These are phyloP conservation scores for Komagataella phaffii DNA, from an alignment of 805 yeast species.

Conservation along the genomic window DNA sequence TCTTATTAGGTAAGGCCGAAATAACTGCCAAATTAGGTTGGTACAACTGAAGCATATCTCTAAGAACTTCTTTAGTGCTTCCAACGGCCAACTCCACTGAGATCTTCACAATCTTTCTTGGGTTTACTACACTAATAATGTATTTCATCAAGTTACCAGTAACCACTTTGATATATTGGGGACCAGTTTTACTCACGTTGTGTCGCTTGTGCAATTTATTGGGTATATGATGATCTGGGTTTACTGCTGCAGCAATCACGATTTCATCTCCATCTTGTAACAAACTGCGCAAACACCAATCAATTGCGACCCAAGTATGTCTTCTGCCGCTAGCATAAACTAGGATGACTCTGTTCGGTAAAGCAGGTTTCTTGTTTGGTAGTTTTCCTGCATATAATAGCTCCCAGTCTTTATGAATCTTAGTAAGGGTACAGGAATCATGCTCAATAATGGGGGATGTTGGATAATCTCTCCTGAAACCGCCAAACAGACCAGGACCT, in stretches of 20 bases:
- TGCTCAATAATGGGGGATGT: conserved; percentile 23
- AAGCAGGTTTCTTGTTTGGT: conserved; percentile 19
- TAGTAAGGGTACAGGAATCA: conserved; percentile 29
- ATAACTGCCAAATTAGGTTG: conserved; percentile 45
- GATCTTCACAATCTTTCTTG: conserved; percentile 31
- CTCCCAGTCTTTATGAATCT: conserved; percentile 33
- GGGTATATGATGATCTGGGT: conserved; percentile 8
- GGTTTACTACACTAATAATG: conserved; percentile 30
- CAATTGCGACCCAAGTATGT: conserved; percentile 77
- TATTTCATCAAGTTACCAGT: conserved; percentile 41
- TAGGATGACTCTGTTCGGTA: conserved; percentile 41
- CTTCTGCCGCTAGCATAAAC: conserved; percentile 57
- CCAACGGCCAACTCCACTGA: conserved; percentile 53
- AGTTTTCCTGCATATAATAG: conserved; percentile 26
- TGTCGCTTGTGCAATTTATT: neutral
- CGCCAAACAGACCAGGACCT: neutral
- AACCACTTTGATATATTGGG: conserved; percentile 30
- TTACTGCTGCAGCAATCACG: conserved; percentile 44
- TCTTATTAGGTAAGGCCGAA: conserved; percentile 37
- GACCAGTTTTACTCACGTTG: conserved; percentile 23
- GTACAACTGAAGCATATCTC: conserved; percentile 47
- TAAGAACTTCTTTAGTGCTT: conserved; percentile 37
- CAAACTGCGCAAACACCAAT: conserved; percentile 45
- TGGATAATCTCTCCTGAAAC: conserved; percentile 13
- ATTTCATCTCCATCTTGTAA: conserved; percentile 55